These are phyloP conservation scores for Calonectria naviculata DNA, from an alignment of 2,329 filamentous ascomycete genomes.

Conservation along the genomic window DNA sequence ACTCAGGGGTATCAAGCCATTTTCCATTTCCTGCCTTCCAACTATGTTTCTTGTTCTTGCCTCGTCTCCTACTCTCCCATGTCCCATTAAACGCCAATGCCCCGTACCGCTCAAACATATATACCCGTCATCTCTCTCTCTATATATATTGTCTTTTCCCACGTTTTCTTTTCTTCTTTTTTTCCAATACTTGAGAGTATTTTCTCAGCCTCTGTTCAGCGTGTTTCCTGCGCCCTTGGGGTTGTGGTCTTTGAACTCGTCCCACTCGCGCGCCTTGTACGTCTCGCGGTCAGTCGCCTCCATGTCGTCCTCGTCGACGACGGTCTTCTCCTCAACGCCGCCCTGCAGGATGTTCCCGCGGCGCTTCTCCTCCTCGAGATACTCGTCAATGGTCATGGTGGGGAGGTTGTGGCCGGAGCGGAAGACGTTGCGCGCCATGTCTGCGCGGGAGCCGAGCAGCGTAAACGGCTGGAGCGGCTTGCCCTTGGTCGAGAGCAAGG, in stretches of 20 bases:
- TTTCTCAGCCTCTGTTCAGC: constrained; percentile 74
- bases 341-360: constrained; percentile 92
- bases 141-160: not conserved
- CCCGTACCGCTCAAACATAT: not conserved
- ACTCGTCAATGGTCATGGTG: constrained; percentile 98
- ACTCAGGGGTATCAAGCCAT: constrained; percentile 23
- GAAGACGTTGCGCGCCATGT: constrained; percentile 85
- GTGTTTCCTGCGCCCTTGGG: constrained; percentile 87
- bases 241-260: constrained; percentile 93
- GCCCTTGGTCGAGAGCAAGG: constrained; percentile 81
- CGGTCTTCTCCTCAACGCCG: constrained; percentile 79
- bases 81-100: constrained; percentile 9
- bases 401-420: constrained; percentile 91
- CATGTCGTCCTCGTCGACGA: constrained; percentile 89
- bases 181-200: not conserved
- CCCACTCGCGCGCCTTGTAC: constrained; percentile 94
- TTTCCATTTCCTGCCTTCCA: constrained; percentile 9
- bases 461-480: constrained; percentile 94
- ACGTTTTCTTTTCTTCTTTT: not conserved
- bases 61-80: not conserved
- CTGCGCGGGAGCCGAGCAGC: constrained; percentile 79
- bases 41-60: not conserved
- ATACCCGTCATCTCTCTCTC: not conserved
- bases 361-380: constrained; percentile 88
- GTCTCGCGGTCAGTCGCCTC: constrained; percentile 91